Percentiles rank a stretch among this genome's conserved stretches.
These are phyloP conservation scores for Coprinopsis strossmayeri DNA, from an alignment of 768 basidiomycete species.

Conservation along the genomic window DNA sequence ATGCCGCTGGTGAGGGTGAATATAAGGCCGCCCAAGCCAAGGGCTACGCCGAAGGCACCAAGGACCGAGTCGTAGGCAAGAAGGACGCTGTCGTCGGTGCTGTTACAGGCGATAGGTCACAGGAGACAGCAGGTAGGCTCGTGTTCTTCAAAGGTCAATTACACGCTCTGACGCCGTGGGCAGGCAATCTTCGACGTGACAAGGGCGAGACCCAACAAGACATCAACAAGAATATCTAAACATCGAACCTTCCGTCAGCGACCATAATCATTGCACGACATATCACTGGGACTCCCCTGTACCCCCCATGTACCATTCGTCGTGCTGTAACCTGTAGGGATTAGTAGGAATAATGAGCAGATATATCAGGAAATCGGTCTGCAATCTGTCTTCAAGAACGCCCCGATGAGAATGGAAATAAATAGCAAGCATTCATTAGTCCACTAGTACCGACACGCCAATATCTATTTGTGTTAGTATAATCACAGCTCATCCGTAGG, in stretches of 20 bases:
- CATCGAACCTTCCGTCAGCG: too few species aligned
- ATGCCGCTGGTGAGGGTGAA: constrained; percentile 36
- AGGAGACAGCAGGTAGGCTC: constrained; percentile 28
- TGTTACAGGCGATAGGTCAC: constrained; percentile 34
- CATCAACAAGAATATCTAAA: constrained; percentile 30
- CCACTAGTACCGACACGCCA: not conserved
- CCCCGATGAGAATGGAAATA: too few species aligned
- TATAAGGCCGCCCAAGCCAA: constrained; percentile 36
- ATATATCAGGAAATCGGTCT: too few species aligned
- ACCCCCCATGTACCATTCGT: not conserved
- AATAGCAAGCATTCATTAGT: not conserved
- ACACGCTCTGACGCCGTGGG: not conserved
- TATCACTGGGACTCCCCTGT: too few species aligned
- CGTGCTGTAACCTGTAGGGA: not conserved
- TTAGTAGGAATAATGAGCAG: too few species aligned
- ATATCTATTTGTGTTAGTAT: not conserved
- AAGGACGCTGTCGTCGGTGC: constrained; percentile 40
- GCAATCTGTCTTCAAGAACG: too few species aligned
- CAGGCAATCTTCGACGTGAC: constrained; percentile 16
- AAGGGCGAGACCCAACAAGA: constrained; percentile 39
- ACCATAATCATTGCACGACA: too few species aligned
- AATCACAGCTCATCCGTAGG: constrained; percentile 9
- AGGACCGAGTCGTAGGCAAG: constrained; percentile 36
- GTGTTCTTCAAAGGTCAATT: not conserved
- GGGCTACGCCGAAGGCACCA: constrained; percentile 37